These are phyloP conservation scores for Oenanthe sinensis DNA, from an alignment of 129 eudicot species.

Conservation along the genomic window DNA sequence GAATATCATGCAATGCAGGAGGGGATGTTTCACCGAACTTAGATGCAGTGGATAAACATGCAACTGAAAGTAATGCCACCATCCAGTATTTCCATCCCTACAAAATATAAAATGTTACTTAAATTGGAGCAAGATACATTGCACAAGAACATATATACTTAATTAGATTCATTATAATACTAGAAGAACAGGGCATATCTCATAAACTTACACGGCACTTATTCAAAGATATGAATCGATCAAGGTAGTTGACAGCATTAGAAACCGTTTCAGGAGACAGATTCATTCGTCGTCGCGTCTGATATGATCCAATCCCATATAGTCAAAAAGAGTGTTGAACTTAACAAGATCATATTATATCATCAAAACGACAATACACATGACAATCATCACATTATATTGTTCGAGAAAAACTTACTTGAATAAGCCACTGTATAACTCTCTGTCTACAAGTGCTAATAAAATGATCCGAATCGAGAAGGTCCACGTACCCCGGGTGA, in stretches of 20 bases:
- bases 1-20: constrained; percentile 41
- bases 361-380: neutral
- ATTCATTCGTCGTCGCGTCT: constrained; percentile 39
- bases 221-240: constrained; percentile 49
- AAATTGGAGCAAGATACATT: neutral
- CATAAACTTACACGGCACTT: constrained; percentile 42
- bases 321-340: neutral
- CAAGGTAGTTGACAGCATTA: constrained; percentile 49
- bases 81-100: constrained; percentile 53
- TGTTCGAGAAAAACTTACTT: constrained; percentile 29
- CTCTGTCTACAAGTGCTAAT: constrained; percentile 27
- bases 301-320: constrained; percentile 14
- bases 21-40: constrained; percentile 52
- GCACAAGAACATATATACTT: neutral
- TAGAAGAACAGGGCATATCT: neutral
- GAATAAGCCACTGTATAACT: constrained; percentile 55
- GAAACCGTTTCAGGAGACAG: constrained; percentile 37
- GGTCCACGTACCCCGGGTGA: constrained; percentile 20
- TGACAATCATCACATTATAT: neutral
- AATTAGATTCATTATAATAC: too few species aligned
- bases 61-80: constrained; percentile 55
- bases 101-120: neutral
- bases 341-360: too few species aligned
- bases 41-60: constrained; percentile 51
- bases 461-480: constrained; percentile 18